Evolutionary conservation across 495 filamentous ascomycete genomes (phyloP).

Genomic region (Aeminium ludgeri): DNA sequence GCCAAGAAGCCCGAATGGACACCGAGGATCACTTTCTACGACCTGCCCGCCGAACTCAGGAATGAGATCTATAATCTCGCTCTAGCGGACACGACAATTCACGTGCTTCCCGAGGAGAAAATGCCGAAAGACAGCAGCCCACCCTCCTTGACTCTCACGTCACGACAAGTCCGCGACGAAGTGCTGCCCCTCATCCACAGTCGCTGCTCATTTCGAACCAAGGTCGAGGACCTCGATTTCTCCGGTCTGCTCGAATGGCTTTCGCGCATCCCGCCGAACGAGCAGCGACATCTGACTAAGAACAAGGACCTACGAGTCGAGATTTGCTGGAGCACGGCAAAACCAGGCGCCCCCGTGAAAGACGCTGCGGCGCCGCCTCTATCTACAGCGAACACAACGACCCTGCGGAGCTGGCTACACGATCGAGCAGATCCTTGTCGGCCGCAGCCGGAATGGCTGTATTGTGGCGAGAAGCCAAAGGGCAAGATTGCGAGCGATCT

Average conservation of each 20-base stretch:
- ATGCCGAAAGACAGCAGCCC: background rate
- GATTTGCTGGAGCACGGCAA: background rate
- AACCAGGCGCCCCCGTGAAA: background rate
- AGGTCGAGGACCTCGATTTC: conserved; percentile 14
- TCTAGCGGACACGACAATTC: conserved; percentile 5
- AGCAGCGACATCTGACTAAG: conserved; percentile 6
- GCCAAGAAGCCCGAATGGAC: too few relatives aligned
- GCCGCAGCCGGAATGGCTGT: conserved; percentile 9
- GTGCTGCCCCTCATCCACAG: conserved; percentile 12
- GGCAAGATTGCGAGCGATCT: conserved; percentile 11
- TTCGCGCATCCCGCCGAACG: conserved; percentile 4
- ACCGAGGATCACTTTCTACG: conserved; percentile 2
- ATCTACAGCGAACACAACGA: too few relatives aligned
- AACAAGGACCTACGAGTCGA: conserved; percentile 6
- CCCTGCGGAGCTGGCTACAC: conserved; percentile 11
- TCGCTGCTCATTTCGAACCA: conserved; percentile 8
- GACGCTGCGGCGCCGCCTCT: too few relatives aligned
- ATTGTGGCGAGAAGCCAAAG: conserved; percentile 4
- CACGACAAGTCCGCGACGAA: conserved; percentile 11
- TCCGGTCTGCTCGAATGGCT: conserved; percentile 10
- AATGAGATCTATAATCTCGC: conserved; percentile 13
- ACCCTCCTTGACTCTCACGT: conserved; percentile 7
- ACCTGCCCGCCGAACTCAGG: conserved; percentile 13
- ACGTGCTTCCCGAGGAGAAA: conserved; percentile 4
- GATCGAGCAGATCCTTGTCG: conserved; percentile 8